Conservation (phyloP, 257 asterid genomes). For the Haberlea rhodopensis region DNA sequence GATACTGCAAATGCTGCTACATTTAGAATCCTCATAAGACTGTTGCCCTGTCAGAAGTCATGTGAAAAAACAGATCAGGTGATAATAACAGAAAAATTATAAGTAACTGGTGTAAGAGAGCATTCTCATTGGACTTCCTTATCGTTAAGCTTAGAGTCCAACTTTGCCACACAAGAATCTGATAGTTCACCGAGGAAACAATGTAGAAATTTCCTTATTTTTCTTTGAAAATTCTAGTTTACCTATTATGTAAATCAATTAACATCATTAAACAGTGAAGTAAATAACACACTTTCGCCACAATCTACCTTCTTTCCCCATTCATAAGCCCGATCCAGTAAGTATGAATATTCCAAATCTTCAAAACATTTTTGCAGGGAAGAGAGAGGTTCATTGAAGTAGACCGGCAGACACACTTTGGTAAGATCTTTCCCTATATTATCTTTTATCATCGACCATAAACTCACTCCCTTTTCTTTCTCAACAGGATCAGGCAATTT, state of each 20-base stretch:
- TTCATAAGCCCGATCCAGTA: constrained; percentile 84
- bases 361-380: constrained; percentile 94
- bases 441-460: constrained; percentile 99
- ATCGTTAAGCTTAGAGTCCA: neutral
- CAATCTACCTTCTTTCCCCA: constrained; percentile 75
- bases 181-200: neutral
- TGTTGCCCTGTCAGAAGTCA: constrained; percentile 61
- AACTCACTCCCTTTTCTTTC: constrained; percentile 92
- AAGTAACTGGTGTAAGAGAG: too few species aligned
- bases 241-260: constrained; percentile 4
- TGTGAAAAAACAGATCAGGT: constrained; percentile 30
- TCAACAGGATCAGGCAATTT: constrained; percentile 86
- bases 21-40: constrained; percentile 88
- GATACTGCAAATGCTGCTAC: constrained; percentile 99
- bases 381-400: constrained; percentile 95
- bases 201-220: neutral
- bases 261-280: neutral
- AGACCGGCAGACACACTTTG: constrained; percentile 94
- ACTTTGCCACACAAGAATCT: neutral
- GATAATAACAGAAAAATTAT: constrained; percentile 5
- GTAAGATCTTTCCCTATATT: constrained; percentile 98
- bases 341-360: constrained; percentile 92
- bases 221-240: neutral
- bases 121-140: neutral
- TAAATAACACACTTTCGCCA: constrained; percentile 13